These are phyloP conservation scores for Nannizzia gypsea DNA, from an alignment of 2,329 filamentous ascomycete species.

Conservation along the genomic window DNA sequence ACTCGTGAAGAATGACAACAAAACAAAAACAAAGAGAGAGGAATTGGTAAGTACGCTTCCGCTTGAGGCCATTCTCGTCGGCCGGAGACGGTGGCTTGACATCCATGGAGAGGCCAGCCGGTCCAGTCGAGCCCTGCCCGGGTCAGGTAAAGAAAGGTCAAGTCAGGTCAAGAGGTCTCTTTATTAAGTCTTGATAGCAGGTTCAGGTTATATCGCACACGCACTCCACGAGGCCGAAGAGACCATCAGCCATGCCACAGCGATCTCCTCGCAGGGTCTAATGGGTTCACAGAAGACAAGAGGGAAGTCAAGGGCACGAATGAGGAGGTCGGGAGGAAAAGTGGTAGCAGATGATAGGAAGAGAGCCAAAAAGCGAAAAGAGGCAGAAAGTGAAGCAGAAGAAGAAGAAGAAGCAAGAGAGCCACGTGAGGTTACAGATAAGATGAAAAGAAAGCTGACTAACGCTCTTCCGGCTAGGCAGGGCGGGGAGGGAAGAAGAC, in stretches of 20 bases:
- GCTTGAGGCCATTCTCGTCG: constrained; percentile 13
- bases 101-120: constrained; percentile 9
- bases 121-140: background rate
- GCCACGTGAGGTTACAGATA: constrained; percentile 1
- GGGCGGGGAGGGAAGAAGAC: too few species aligned
- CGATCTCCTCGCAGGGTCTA: too few species aligned
- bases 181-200: background rate
- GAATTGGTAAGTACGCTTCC: constrained; percentile 11
- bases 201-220: background rate
- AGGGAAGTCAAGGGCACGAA: too few species aligned
- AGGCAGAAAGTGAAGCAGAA: background rate
- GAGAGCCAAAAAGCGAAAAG: too few species aligned
- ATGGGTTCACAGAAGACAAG: too few species aligned
- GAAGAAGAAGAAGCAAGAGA: background rate
- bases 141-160: background rate
- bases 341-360: too few species aligned
- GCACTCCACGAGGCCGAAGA: background rate
- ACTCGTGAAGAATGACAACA: background rate
- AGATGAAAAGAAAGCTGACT: background rate
- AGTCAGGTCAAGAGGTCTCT: background rate
- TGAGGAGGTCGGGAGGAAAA: background rate
- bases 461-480: too few species aligned
- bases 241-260: background rate
- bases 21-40: background rate
- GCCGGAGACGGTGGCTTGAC: constrained; percentile 8